phyloP scores from a whole-genome alignment of 1,284 basidiomycete genomes.

The Kalmanozyma brasiliensis region DNA sequence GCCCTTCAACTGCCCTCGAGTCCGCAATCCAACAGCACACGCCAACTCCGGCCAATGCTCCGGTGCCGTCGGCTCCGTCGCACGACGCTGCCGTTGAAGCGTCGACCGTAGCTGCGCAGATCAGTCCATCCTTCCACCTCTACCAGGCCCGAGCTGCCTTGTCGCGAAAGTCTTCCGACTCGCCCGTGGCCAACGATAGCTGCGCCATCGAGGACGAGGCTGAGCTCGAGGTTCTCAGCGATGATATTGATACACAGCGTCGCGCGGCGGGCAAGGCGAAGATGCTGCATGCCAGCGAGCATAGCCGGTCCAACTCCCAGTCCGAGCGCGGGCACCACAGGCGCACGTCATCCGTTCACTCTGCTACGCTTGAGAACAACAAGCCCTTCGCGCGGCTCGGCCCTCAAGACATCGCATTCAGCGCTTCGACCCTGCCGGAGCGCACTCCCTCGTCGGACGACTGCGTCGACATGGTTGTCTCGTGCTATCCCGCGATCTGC shows the following conservation, averaged over 20 bases:
- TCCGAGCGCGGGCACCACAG: constrained; percentile 4
- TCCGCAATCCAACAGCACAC: background rate
- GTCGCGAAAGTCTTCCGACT: background rate
- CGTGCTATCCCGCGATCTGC: constrained; percentile 37
- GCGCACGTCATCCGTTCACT: constrained; percentile 2
- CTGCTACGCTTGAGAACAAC: constrained; percentile 9
- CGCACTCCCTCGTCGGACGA: constrained; percentile 15
- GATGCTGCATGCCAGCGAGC: constrained; percentile 10
- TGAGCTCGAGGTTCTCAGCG: constrained; percentile 36
- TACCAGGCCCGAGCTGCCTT: background rate
- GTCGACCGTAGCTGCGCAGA: background rate
- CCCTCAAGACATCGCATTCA: constrained; percentile 38
- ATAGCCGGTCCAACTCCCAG: constrained; percentile 10
- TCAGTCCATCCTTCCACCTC: constrained; percentile 20
- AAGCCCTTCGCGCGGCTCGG: constrained; percentile 40
- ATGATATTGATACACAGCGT: constrained; percentile 15
- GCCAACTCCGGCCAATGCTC: background rate
- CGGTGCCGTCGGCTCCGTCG: constrained; percentile 1
- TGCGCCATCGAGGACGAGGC: constrained; percentile 20
- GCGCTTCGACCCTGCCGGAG: constrained; percentile 35
- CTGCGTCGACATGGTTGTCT: constrained; percentile 27
- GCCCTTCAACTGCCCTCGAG: background rate
- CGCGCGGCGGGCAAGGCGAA: constrained; percentile 31
- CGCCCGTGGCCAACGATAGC: background rate
- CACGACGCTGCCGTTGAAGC: too few species aligned